Base-by-base conservation (phyloP, 108 stramenopile species). In the Fragilaria radians region DNA sequence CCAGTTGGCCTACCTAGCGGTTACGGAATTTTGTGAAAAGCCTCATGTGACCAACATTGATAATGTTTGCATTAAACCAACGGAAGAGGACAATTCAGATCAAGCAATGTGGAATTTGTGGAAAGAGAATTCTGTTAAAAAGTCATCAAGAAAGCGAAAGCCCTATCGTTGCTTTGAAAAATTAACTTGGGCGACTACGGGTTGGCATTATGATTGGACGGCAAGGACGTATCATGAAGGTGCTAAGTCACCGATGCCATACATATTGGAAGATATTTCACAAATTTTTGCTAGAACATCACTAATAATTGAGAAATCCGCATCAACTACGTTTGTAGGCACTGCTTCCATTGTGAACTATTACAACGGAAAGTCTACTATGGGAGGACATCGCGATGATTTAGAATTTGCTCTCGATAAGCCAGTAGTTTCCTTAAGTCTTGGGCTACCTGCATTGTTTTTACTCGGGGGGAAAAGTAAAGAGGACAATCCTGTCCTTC, bases 201-300 rank as follows among this genome's bases (percentile, higher is more conserved):
- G 85, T 22, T 82, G 82, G 48, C 80, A 86, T 29, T 82, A 86
- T 54, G 79, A 86, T 57, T 86, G 85, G 85, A 79, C 66, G 2
- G 32, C 52, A 1, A 48, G 73, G 5, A 54, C 73, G 24, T 86
- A 86, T 51, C 51, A 78, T 54, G 66, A 71, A 36, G 62, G 50
- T n/a, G 29, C 45, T 9, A 59, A 68, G 28, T 80, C 79, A 14
- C 34, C 50, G 17, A 74, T 82, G 67, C 80, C 85, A 3, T 7
- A 42, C 11, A 21, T 70, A 28, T 46, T 82, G 25, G n/a, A 24
- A 26, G 27, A 70, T 0, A 28, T 81, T 22, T 45, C 76, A 2
- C 21, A 18, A 4, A 17, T 59, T 21, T 80, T 84, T 67, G 79
- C 75, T 9, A 42, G 32, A 47, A 50, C 68, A 1, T 53, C 62